Base-by-base conservation (phyloP, 768 basidiomycete species). In the Flagelloscypha sp. region DNA sequence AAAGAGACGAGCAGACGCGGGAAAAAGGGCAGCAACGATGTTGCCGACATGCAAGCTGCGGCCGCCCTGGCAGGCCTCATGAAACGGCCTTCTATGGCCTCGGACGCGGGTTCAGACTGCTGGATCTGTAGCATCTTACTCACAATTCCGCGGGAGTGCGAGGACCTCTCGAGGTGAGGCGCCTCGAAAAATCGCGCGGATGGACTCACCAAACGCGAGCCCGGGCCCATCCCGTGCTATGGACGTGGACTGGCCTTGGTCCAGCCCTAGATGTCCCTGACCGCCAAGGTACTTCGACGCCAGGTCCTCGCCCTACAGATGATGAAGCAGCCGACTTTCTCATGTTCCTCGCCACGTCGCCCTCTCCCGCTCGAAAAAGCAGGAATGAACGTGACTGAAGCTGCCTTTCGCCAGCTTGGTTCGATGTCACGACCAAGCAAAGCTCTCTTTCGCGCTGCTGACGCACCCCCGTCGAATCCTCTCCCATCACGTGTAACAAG, bases 291-390 rank as follows among this genome's bases (percentile, higher is more conserved):
- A 31, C 47, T 33, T 38, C 55, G 44, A 61, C 62, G 27, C 73
- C 64, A 51, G 72, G 50, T 38, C 68, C 66, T 41, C 74, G 61
- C 5, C 70, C 74, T n/a, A 75, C 77, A 21, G 84, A 85, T 53
- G 79, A 76, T 42, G 87, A 89, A 49, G 87, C 86, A 0, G 85
- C 87, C n/a, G 84, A 85, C 50, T 58, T 88, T 28, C 83, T 90
- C 76, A 62, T 89, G 15, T 84, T 74, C 58, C 71, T 90, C 33
- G 86, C 87, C 27, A 87, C 85, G 5, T 87, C 84, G 1, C 86
- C 86, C 0, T 87, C 84, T 0, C 86, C 86, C 7, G 83, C 68
- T 13, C 75, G 84, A 25, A 70, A 72, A 15, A 57, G 66, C 11
- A 68, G 66, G 27, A 73, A 69, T 23, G 73, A 76, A 27, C 5